Evolutionary conservation across 2,329 filamentous ascomycete genomes (phyloP).

Genomic region (Pyricularia grisea): DNA sequence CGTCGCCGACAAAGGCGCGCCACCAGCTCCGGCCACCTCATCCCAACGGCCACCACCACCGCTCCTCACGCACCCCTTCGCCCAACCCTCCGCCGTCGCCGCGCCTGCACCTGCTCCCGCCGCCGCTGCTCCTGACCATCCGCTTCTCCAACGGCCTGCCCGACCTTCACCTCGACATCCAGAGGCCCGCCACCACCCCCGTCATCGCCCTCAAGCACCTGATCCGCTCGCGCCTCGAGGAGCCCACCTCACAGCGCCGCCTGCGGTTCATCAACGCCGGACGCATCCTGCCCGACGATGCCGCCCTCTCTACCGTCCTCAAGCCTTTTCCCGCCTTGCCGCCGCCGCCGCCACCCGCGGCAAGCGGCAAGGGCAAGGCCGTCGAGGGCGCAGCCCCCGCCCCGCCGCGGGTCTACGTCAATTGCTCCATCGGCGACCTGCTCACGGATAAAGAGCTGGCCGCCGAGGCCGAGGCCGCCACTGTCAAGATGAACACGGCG

Average conservation of each 20-base stretch:
- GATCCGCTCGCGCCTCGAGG: conserved; percentile 63
- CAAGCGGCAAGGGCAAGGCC: conserved; percentile 54
- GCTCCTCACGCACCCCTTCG: not conserved
- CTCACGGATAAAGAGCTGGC: conserved; percentile 61
- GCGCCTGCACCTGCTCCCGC: not conserved
- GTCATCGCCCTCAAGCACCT: conserved; percentile 72
- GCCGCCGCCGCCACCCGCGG: conserved; percentile 2
- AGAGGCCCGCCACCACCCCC: conserved; percentile 58
- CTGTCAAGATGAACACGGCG: conserved; percentile 12
- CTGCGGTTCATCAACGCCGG: conserved; percentile 87
- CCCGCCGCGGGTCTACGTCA: conserved; percentile 66
- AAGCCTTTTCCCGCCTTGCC: conserved; percentile 43
- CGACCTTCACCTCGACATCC: conserved; percentile 72
- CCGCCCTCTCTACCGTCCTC: conserved; percentile 59
- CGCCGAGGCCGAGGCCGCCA: conserved; percentile 42
- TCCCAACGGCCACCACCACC: conserved; percentile 1
- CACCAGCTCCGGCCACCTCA: conserved; percentile 5
- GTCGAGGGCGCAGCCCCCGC: conserved; percentile 37
- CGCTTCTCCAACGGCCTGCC: conserved; percentile 82
- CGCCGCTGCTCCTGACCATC: conserved; percentile 63
- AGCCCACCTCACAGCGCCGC: conserved; percentile 49
- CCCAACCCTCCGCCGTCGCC: conserved; percentile 4
- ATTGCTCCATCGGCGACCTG: conserved; percentile 79
- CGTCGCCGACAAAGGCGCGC: conserved; percentile 1
- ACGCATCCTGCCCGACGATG: conserved; percentile 69